phyloP scores from a whole-genome alignment of 1,284 basidiomycete genomes.

The Ustilago esculenta region DNA sequence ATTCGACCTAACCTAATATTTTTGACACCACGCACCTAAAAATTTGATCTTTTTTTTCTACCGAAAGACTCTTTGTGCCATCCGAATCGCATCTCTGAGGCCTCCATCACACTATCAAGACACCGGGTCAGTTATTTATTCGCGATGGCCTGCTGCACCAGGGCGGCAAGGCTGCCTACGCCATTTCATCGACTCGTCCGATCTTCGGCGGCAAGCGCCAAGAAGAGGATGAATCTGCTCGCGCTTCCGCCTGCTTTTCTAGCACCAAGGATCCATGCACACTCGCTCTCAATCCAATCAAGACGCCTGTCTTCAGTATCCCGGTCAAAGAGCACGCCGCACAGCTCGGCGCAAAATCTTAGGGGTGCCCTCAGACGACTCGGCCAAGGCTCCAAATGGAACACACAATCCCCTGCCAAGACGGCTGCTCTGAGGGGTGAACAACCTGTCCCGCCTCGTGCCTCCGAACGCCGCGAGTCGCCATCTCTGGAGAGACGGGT shows the following conservation, averaged over 20 bases:
- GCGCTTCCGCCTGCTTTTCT: conserved; percentile 22
- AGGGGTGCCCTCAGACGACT: conserved; percentile 18
- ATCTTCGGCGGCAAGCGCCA: background rate
- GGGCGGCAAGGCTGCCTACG: conserved; percentile 10
- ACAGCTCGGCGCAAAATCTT: conserved; percentile 23
- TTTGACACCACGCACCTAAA: too few species aligned
- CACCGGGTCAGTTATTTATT: background rate
- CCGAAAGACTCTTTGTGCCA: too few species aligned
- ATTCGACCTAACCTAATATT: conserved; percentile 10
- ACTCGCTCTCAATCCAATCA: conserved; percentile 6
- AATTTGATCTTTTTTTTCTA: background rate
- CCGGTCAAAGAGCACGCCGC: background rate
- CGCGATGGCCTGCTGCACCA: conserved; percentile 15
- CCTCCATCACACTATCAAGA: background rate
- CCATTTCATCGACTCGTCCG: conserved; percentile 5
- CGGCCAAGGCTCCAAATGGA: conserved; percentile 19
- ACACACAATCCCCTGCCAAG: conserved; percentile 1
- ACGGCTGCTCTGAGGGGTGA: background rate
- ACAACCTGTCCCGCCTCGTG: background rate
- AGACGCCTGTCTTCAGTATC: background rate
- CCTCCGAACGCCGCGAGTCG: background rate
- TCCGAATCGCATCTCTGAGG: background rate
- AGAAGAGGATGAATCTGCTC: too few species aligned
- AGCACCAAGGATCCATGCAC: conserved; percentile 15
- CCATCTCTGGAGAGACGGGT: background rate